These are phyloP conservation scores for Ophiocordyceps camponoti-leonardi DNA, from an alignment of 2,329 filamentous ascomycete genomes.

Conservation along the genomic window DNA sequence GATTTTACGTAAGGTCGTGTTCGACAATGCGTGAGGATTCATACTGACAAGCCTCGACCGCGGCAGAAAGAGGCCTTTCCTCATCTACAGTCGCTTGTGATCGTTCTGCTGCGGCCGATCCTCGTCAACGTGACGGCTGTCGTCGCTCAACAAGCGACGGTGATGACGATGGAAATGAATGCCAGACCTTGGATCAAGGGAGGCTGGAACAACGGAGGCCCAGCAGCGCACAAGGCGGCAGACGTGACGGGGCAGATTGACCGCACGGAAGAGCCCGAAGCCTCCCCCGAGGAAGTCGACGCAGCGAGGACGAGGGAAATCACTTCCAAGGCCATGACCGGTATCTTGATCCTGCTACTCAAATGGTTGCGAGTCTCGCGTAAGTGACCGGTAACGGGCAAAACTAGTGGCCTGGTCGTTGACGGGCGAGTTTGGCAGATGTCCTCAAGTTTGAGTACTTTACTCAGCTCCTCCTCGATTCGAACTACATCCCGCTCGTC, in stretches of 20 bases:
- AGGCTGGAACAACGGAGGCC: conserved; percentile 20
- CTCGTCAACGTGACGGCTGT: conserved; percentile 77
- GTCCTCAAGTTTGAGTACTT: conserved; percentile 92
- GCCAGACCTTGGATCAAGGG: conserved; percentile 22
- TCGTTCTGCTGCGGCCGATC: conserved; percentile 80
- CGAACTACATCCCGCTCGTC: conserved; percentile 83
- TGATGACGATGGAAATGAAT: conserved; percentile 24
- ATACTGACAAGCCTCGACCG: neutral
- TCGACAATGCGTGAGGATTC: neutral
- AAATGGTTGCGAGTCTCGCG: conserved; percentile 96
- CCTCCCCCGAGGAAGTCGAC: conserved; percentile 61
- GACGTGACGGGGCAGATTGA: conserved; percentile 15
- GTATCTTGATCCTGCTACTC: conserved; percentile 66
- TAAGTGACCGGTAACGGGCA: conserved; percentile 27
- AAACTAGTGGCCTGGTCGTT: conserved; percentile 2
- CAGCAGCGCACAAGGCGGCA: conserved; percentile 10
- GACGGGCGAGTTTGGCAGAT: conserved; percentile 33
- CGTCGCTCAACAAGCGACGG: conserved; percentile 40
- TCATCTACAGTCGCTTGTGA: conserved; percentile 79
- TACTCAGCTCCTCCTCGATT: conserved; percentile 82
- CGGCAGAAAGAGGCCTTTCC: conserved; percentile 56
- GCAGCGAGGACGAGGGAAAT: conserved; percentile 71
- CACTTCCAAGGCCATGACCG: conserved; percentile 80
- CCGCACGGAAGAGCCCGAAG: conserved; percentile 24
- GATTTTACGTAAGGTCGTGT: conserved; percentile 55